A percentile compares a stretch with the other conserved stretches of the same genome.
phyloP scores from a whole-genome alignment of 2,329 filamentous ascomycete genomes.

The Alternaria conjuncta region DNA sequence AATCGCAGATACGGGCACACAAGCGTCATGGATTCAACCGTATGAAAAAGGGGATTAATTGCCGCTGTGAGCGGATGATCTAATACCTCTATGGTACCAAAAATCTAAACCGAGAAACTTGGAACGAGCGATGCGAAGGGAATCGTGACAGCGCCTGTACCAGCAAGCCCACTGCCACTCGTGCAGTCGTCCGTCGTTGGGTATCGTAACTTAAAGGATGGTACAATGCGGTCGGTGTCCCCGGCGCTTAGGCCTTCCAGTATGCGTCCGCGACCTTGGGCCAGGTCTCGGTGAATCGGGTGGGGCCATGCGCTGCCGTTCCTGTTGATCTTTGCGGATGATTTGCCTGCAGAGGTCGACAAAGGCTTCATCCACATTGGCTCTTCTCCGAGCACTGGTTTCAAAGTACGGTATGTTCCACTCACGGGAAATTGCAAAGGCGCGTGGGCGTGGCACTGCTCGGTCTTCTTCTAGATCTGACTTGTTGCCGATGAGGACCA shows the following conservation, averaged over 20 bases:
- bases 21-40: not conserved
- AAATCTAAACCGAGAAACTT: constrained; percentile 8
- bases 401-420: constrained; percentile 94
- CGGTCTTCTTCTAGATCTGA: constrained; percentile 87
- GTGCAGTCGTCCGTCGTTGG: constrained; percentile 22
- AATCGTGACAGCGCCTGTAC: constrained; percentile 25
- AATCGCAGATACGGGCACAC: constrained; percentile 10
- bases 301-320: constrained; percentile 24
- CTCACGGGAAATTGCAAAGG: constrained; percentile 82
- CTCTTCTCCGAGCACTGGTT: constrained; percentile 79
- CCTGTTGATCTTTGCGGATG: constrained; percentile 71
- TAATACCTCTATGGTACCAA: constrained; percentile 27
- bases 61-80: constrained; percentile 26
- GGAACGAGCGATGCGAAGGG: constrained; percentile 10
- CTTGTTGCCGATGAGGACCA: constrained; percentile 93
- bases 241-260: constrained; percentile 14
- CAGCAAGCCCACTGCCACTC: constrained; percentile 29
- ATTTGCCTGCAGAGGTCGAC: constrained; percentile 84
- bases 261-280: constrained; percentile 13
- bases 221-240: constrained; percentile 34
- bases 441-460: constrained; percentile 76
- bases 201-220: constrained; percentile 37
- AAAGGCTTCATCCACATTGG: constrained; percentile 92
- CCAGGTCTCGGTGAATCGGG: constrained; percentile 21
- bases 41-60: constrained; percentile 20